Percentiles rank a stretch among this genome's conserved stretches.
phyloP scores from a whole-genome alignment of 2,329 filamentous ascomycete species.

The Leptographium galeiforme region DNA sequence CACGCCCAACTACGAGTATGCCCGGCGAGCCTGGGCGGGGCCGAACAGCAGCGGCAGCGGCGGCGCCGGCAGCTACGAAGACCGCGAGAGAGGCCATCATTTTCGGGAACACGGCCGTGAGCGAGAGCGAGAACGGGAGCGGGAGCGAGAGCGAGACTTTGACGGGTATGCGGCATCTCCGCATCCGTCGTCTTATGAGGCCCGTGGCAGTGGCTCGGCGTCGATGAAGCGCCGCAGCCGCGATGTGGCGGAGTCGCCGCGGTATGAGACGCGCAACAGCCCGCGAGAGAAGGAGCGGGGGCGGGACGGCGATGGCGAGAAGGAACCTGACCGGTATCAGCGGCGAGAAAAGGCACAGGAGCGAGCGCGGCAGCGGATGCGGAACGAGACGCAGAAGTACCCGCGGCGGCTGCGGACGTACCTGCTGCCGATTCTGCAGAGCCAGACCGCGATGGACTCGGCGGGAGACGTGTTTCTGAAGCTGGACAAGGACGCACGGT shows the following conservation, averaged over 20 bases:
- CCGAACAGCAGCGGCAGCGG: not conserved
- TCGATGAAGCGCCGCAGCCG: not conserved
- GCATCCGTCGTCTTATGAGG: conserved; percentile 3
- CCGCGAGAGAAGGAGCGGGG: conserved; percentile 2
- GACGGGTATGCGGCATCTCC: conserved; percentile 6
- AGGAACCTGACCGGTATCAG: not conserved
- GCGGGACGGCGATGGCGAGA: conserved; percentile 9
- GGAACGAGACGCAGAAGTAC: conserved; percentile 3
- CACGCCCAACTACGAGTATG: conserved; percentile 7
- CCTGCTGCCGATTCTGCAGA: conserved; percentile 9
- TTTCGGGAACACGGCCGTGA: not conserved
- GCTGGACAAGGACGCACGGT: conserved; percentile 10
- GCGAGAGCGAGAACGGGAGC: conserved; percentile 1
- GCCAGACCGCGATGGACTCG: conserved; percentile 9
- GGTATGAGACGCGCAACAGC: conserved; percentile 1
- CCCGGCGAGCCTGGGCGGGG: conserved; percentile 4
- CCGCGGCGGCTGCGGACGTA: conserved; percentile 8
- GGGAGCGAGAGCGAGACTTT: not conserved
- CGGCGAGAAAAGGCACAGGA: not conserved
- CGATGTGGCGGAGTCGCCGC: conserved; percentile 3
- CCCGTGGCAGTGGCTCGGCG: not conserved
- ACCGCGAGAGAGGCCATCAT: not conserved
- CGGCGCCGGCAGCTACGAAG: conserved; percentile 8
- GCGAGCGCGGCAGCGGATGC: conserved; percentile 7
- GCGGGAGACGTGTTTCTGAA: conserved; percentile 9